Evolutionary conservation across 192 early-diverging fungal species (phyloP), one percentile per base, ranked within the genome.

Genomic region (Coemansia asiatica): DNA sequence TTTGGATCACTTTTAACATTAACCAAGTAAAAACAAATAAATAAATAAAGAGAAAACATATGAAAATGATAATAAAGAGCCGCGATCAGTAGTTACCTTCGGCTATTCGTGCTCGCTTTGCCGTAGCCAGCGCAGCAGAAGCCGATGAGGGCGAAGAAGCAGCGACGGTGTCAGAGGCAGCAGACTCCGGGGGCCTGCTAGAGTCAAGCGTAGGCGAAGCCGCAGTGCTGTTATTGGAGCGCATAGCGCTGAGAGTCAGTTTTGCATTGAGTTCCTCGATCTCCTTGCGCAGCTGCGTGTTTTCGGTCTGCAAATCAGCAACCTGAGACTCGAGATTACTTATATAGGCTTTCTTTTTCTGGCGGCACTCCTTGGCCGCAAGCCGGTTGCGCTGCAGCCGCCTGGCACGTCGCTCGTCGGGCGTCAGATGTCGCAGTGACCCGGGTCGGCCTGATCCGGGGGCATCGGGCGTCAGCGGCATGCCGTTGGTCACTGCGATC

Each of bases 301-400:
- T 90, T 38, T 93, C 90, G 23, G 87, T 81, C 59, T 88, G 85
- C 21, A 91, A 54, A 27, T 82, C 68, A 12, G 72, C 57, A 9
- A 90, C 81, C 53, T 88, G 86, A 44, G 87, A 81, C 56, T 91
- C 89, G 54, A 93, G 81, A 36, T 89, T 89, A 19, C 75, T 72
- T 27, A 93, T 87, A 62, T 87, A 91, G n/a, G 80, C 84, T 69
- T 93, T 93, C 72, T 91, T 91, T 71, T 93, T 93, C 60, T 89
- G 89, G 7, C 91, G 87, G 55, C 90, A 93, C 67, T 91, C 91
- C 73, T 91, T 91, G 57, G 91, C 91, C 0, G 91, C 91, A 19
- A 91, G 76, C 7, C 91, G 77, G 76, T 93, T 93, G 60, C 89
- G 85, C 64, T 87, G 76, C 68, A 93, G 68, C 7, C 91, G 82